These are phyloP conservation scores for Rhodosporidiobolus odoratus DNA, from an alignment of 768 basidiomycete genomes.

Conservation along the genomic window DNA sequence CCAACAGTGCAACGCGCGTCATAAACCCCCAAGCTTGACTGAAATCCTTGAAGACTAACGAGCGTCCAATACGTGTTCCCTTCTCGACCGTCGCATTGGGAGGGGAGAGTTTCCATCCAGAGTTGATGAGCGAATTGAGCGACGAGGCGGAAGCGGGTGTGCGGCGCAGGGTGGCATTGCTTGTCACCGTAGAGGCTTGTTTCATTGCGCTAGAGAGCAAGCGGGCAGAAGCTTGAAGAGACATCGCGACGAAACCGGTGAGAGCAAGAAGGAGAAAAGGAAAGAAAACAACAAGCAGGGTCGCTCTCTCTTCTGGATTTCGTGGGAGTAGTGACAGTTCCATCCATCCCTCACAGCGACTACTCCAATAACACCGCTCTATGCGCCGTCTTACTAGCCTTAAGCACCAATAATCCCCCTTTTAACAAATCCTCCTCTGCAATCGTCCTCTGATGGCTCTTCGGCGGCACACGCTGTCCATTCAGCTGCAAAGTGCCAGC, in stretches of 20 bases:
- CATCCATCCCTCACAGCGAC: not conserved
- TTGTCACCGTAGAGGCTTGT: not conserved
- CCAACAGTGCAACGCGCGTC: conserved; percentile 28
- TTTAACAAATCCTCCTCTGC: conserved; percentile 17
- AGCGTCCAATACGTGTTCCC: not conserved
- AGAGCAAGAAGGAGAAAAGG: not conserved
- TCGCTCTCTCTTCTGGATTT: no score
- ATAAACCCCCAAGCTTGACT: conserved; percentile 36
- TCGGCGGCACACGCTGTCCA: conserved; percentile 9
- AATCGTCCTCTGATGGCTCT: conserved; percentile 18
- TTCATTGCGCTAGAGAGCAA: not conserved
- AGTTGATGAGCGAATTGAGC: conserved; percentile 7
- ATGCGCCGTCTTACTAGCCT: conserved; percentile 24
- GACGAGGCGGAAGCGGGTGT: not conserved
- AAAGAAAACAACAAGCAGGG: no score
- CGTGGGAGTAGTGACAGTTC: not conserved
- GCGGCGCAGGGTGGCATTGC: not conserved
- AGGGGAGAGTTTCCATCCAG: conserved; percentile 22
- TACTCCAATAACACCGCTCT: conserved; percentile 32
- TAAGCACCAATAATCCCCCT: conserved; percentile 21
- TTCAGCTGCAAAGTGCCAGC: conserved; percentile 31
- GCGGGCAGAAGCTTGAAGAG: not conserved
- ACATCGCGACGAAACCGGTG: not conserved
- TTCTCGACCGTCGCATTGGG: not conserved
- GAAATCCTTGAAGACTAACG: conserved; percentile 31